Evolutionary conservation across 257 asterid genomes (phyloP).

Genomic region (Rauvolfia tetraphylla): DNA sequence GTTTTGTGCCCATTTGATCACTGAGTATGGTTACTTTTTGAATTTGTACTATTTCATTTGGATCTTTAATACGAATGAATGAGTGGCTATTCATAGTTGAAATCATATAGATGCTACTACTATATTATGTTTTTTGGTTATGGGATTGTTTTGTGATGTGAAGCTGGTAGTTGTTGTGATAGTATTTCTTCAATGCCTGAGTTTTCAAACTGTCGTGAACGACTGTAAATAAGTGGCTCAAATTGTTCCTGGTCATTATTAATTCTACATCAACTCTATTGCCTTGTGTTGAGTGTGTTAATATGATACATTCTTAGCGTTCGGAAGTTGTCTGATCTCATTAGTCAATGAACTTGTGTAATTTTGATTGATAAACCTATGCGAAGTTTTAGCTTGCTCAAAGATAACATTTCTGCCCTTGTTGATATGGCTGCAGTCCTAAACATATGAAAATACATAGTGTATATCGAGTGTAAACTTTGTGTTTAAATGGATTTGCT

Average conservation of each 20-base stretch:
- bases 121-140: neutral
- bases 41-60: constrained; percentile 23
- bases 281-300: neutral
- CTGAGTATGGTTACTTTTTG: constrained; percentile 19
- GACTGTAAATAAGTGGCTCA: neutral
- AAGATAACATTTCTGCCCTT: no score
- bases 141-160: neutral
- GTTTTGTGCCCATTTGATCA: constrained; percentile 22
- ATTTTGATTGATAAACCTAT: neutral
- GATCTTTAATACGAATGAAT: constrained; percentile 20
- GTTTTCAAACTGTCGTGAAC: neutral
- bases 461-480: neutral
- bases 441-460: no score
- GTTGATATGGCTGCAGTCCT: neutral
- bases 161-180: neutral
- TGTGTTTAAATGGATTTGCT: neutral
- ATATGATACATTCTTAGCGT: neutral
- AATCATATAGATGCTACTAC: no score
- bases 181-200: neutral
- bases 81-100: neutral
- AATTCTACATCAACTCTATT: no score
- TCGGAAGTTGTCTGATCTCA: neutral
- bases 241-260: neutral
- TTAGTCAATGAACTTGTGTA: neutral
- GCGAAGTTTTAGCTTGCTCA: neutral